These are phyloP conservation scores for Plectosphaerella plurivora DNA, from an alignment of 2,329 filamentous ascomycete species.

Conservation along the genomic window DNA sequence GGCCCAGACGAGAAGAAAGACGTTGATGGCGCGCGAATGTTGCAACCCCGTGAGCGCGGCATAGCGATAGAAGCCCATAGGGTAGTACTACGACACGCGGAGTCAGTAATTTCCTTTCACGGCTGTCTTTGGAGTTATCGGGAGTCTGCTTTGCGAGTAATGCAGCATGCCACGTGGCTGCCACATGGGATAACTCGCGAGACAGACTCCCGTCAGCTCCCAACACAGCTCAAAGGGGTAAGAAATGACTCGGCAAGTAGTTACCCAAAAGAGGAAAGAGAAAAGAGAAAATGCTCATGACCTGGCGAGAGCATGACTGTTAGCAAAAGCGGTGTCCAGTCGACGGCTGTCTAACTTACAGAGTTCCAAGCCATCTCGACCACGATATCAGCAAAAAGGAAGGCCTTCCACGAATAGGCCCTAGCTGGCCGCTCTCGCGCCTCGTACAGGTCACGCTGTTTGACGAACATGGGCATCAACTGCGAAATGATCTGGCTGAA, in stretches of 20 bases:
- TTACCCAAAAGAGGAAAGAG: too few relatives aligned
- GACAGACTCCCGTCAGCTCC: too few relatives aligned
- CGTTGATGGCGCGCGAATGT: slow-evolving; percentile 47
- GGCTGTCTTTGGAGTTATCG: too few relatives aligned
- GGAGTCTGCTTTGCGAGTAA: too few relatives aligned
- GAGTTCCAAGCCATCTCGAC: slow-evolving; percentile 67
- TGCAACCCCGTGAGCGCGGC: slow-evolving; percentile 44
- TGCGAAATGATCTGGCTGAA: slow-evolving; percentile 63
- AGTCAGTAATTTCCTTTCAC: too few relatives aligned
- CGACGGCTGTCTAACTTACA: slow-evolving; percentile 29
- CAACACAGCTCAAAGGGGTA: too few relatives aligned
- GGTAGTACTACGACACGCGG: slow-evolving; percentile 74
- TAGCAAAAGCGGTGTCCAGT: too few relatives aligned
- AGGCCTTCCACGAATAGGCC: slow-evolving; percentile 64
- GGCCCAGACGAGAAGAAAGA: slow-evolving; percentile 58
- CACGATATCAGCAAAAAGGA: slow-evolving; percentile 55
- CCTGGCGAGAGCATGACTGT: too few relatives aligned
- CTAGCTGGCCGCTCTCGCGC: slow-evolving; percentile 63
- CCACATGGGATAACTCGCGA: too few relatives aligned
- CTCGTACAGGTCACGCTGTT: slow-evolving; percentile 66
- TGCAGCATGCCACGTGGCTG: too few relatives aligned
- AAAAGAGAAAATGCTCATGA: slow-evolving; percentile 50
- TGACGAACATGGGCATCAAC: slow-evolving; percentile 67
- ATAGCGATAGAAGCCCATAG: slow-evolving; percentile 58
- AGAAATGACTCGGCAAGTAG: too few relatives aligned